A percentile compares a stretch with the other conserved stretches of the same genome.
Conservation (phyloP, 768 basidiomycete genomes). For the Tricholoma furcatifolium region DNA sequence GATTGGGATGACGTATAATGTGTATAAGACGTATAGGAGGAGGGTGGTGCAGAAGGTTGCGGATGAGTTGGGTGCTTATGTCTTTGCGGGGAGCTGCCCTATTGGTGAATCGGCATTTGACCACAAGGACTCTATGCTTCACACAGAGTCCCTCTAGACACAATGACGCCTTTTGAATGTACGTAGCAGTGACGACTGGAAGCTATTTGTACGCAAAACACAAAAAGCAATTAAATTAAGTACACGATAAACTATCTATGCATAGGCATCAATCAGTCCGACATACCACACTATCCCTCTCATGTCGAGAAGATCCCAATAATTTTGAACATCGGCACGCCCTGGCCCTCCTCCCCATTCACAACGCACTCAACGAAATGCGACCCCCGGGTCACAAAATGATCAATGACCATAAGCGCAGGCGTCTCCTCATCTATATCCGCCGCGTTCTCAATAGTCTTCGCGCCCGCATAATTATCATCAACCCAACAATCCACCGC, state of each 20-base stretch:
- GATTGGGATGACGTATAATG: neutral
- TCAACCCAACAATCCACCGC: constrained; percentile 96
- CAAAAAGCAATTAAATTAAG: constrained; percentile 2
- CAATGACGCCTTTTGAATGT: too few relatives aligned
- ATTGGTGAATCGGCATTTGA: too few relatives aligned
- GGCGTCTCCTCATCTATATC: constrained; percentile 61
- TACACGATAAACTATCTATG: constrained; percentile 1
- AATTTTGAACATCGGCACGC: constrained; percentile 83
- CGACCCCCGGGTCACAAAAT: constrained; percentile 78
- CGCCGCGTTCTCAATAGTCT: constrained; percentile 74
- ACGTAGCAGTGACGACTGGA: too few relatives aligned
- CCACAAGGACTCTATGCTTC: too few relatives aligned
- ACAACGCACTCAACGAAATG: constrained; percentile 93
- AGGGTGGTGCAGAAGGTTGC: neutral
- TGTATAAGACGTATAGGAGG: neutral
- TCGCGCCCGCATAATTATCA: constrained; percentile 83
- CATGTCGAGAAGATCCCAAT: constrained; percentile 87
- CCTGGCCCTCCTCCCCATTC: constrained; percentile 82
- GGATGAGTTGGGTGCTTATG: neutral
- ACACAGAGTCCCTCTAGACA: too few relatives aligned
- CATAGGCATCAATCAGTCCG: too few relatives aligned
- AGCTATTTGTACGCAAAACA: too few relatives aligned
- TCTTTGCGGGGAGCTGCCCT: neutral
- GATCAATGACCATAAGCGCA: constrained; percentile 81
- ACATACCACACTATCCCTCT: constrained; percentile 2